Conservation (phyloP, 805 yeast species). For the Kockiozyma suomiensis region DNA sequence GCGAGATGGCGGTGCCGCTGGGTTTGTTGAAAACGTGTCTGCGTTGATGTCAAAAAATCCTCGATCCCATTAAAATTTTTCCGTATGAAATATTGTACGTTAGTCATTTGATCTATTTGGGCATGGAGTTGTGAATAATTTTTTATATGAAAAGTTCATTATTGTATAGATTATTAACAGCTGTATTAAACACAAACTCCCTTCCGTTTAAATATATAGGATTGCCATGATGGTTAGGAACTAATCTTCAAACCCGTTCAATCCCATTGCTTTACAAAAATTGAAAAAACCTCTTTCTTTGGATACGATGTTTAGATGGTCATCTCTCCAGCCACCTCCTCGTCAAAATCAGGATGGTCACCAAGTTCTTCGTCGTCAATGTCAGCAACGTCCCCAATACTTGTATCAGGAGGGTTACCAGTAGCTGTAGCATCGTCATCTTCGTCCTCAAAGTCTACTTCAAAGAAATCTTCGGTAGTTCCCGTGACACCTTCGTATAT, state of each 20-base stretch:
- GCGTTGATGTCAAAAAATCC: slow-evolving; percentile 70
- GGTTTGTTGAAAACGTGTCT: slow-evolving; percentile 85
- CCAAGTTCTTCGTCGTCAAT: slow-evolving; percentile 5
- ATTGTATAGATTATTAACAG: too few species aligned
- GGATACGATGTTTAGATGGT: too few species aligned
- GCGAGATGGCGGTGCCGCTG: slow-evolving; percentile 85
- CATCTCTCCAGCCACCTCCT: slow-evolving; percentile 34
- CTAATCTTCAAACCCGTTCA: too few species aligned
- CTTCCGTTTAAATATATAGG: too few species aligned
- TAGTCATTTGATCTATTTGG: too few species aligned
- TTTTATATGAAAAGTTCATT: too few species aligned
- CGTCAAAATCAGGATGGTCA: slow-evolving; percentile 19
- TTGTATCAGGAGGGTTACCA: slow-evolving; percentile 17
- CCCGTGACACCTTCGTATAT: slow-evolving; percentile 83
- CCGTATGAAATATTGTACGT: neutral
- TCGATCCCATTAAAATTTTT: slow-evolving; percentile 57
- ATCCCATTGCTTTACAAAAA: too few species aligned
- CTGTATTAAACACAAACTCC: neutral
- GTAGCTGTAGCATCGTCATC: slow-evolving; percentile 53
- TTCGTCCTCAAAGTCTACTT: slow-evolving; percentile 94
- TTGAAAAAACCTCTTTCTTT: too few species aligned
- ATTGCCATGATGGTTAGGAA: too few species aligned
- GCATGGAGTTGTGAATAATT: too few species aligned
- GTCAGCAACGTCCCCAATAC: slow-evolving; percentile 4
- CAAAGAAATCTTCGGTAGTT: slow-evolving; percentile 92